Conservation (phyloP, 1,139 yeast species). For the Arxiozyma bovina region DNA sequence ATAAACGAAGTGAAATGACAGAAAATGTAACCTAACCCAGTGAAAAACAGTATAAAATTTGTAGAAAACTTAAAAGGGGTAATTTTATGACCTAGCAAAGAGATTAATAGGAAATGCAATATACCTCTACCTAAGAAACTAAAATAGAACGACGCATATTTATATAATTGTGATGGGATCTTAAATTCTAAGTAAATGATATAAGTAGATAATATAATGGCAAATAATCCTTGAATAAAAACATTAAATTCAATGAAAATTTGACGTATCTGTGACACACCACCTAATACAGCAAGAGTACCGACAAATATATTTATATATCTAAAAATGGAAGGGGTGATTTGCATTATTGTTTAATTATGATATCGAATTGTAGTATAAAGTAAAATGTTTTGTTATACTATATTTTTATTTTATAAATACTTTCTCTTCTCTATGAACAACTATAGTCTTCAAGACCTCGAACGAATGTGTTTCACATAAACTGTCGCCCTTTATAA, state of each 20-base stretch:
- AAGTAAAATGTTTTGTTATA: too few relatives aligned
- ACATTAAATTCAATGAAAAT: constrained; percentile 14
- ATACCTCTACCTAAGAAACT: constrained; percentile 80
- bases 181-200: constrained; percentile 51
- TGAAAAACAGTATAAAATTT: constrained; percentile 44
- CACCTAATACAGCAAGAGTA: constrained; percentile 43
- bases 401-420: too few relatives aligned
- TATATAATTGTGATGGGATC: constrained; percentile 57
- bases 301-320: constrained; percentile 59
- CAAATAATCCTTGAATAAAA: constrained; percentile 26
- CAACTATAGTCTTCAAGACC: too few relatives aligned
- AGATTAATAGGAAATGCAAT: constrained; percentile 59
- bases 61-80: constrained; percentile 43
- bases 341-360: neutral
- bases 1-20: constrained; percentile 72
- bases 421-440: too few relatives aligned
- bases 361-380: too few relatives aligned
- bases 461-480: too few relatives aligned
- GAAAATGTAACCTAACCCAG: constrained; percentile 51
- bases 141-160: constrained; percentile 66
- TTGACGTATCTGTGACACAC: constrained; percentile 16
- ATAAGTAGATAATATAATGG: constrained; percentile 52
- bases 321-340: constrained; percentile 37
- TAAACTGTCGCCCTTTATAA: too few relatives aligned
- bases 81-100: constrained; percentile 53